Base-by-base conservation (phyloP, 805 yeast genomes). In the Peterozyma toletana region DNA sequence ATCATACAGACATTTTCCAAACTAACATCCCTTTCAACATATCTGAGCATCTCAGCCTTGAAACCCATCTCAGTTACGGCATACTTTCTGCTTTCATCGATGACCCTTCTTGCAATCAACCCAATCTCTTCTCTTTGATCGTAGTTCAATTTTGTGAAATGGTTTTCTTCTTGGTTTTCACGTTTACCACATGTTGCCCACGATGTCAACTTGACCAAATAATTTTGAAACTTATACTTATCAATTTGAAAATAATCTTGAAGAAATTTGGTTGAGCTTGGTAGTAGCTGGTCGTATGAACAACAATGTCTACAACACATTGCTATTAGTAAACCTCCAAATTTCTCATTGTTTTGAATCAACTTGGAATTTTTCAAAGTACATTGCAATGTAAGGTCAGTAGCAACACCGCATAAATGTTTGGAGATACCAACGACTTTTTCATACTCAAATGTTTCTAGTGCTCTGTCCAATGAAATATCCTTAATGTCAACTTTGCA, bases 291-390 rank as follows among this genome's bases (percentile, higher is more conserved):
- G n/a, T 70, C 63, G 48, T 77, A 80, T 35, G 73, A 63, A 54
- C 97, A 90, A 16, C 82, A 80, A 55, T 89, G 97, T 44, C 97
- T 72, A 60, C 97, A 89, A 57, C 97, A 89, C 87, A 90, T 83
- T 21, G 97, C 97, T 30, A 89, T 86, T 29, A 86, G 63, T 49
- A 85, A 62, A 0, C 93, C 95, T 3, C 62, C 59, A 40, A 62
- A 60, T 10, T 52, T 43, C 30, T 38, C 41, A 3, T 41, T 37
- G 2, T 47, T 37, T 16, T 34, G 38, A 17, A 49, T 39, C 1
- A 68, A 47, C 11, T 58, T 51, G 0, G 68, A 57, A 46, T 61
- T 60, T 36, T 74, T 73, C 38, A 70, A 48, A 2, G 88, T 58
- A 62, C 88, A 83, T 51, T 78, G 70, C 21, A 90, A 60, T 0